Percentiles rank a stretch among this genome's conserved stretches.
Conservation (phyloP, 805 yeast species). For the Maudiozyma barnettii region DNA sequence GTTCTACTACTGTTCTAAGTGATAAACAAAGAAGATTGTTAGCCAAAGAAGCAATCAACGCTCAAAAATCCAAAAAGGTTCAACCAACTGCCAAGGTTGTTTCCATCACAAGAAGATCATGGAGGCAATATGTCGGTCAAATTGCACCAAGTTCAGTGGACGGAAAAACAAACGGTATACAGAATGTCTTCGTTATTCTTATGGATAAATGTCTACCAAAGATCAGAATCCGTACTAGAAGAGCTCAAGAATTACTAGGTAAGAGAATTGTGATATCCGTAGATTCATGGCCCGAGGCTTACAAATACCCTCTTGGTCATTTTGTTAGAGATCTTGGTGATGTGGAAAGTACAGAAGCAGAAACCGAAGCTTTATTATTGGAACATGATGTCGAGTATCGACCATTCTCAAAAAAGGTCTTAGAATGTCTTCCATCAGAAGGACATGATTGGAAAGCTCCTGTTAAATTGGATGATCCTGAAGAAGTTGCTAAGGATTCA, state of each 20-base stretch:
- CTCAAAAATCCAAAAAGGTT: constrained; percentile 42
- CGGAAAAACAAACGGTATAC: constrained; percentile 50
- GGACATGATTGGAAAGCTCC: constrained; percentile 94
- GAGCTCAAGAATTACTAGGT: constrained; percentile 73
- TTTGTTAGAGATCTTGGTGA: constrained; percentile 84
- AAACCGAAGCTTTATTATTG: constrained; percentile 84
- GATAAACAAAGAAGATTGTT: constrained; percentile 46
- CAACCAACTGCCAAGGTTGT: constrained; percentile 95
- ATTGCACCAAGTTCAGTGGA: constrained; percentile 69
- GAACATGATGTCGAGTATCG: constrained; percentile 96
- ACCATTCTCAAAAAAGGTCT: constrained; percentile 86
- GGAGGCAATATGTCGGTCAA: constrained; percentile 96
- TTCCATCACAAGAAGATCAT: constrained; percentile 77
- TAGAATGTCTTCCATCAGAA: constrained; percentile 85
- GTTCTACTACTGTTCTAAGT: constrained; percentile 33
- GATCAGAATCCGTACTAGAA: constrained; percentile 77
- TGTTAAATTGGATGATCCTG: constrained; percentile 44
- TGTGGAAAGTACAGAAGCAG: constrained; percentile 87
- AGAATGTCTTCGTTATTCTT: constrained; percentile 72
- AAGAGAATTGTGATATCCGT: constrained; percentile 86
- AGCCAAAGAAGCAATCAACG: constrained; percentile 66
- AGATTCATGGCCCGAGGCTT: constrained; percentile 82
- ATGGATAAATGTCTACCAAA: constrained; percentile 88
- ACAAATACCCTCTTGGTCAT: constrained; percentile 89
- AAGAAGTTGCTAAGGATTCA: constrained; percentile 41